These are phyloP conservation scores for Combretum micranthum DNA, from an alignment of 345 rosid species.

Conservation along the genomic window DNA sequence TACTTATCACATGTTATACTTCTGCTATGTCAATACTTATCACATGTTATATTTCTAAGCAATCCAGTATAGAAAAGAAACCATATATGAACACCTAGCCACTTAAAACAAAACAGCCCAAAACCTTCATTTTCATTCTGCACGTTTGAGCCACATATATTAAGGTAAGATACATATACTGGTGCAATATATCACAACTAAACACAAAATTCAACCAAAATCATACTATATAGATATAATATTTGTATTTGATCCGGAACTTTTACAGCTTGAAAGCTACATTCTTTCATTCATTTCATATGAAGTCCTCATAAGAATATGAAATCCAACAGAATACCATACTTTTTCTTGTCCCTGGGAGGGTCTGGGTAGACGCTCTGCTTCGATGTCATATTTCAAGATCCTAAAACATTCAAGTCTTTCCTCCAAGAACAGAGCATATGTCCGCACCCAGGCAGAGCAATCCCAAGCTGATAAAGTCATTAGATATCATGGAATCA, in stretches of 20 bases:
- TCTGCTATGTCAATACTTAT: too few relatives aligned
- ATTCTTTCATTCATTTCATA: background rate
- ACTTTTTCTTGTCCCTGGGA: conserved; percentile 85
- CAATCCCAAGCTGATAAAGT: conserved; percentile 86
- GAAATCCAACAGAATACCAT: background rate
- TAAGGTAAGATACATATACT: background rate
- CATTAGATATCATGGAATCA: background rate
- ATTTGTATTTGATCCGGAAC: too few relatives aligned
- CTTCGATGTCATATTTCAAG: conserved; percentile 88
- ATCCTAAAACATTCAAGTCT: conserved; percentile 91
- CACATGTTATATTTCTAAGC: too few relatives aligned
- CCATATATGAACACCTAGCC: background rate
- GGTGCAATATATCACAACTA: background rate
- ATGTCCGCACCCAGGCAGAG: conserved; percentile 98
- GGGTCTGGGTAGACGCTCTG: conserved; percentile 84
- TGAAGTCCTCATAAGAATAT: background rate
- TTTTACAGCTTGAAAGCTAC: too few relatives aligned
- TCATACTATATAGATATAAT: too few relatives aligned
- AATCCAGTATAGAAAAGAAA: background rate
- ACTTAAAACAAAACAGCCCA: background rate
- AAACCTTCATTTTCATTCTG: background rate
- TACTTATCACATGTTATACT: too few relatives aligned
- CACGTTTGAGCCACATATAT: background rate
- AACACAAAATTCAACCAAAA: background rate
- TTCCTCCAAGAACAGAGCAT: conserved; percentile 90